Evolutionary conservation across 257 asterid species (phyloP).

Genomic region (Ilex aquifolium): DNA sequence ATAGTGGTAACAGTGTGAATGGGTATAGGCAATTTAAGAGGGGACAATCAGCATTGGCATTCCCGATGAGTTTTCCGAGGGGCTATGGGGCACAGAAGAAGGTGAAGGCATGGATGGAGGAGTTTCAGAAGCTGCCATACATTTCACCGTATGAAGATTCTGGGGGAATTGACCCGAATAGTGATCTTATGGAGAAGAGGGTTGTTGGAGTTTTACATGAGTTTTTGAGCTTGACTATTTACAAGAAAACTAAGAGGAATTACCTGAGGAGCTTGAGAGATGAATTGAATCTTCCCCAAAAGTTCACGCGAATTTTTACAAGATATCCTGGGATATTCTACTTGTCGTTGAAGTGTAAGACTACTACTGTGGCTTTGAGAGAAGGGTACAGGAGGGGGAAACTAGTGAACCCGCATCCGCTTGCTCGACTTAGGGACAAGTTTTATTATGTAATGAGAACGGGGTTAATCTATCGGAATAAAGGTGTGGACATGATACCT

Average conservation of each 20-base stretch:
- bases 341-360: constrained; percentile 83
- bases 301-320: constrained; percentile 78
- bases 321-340: constrained; percentile 94
- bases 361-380: constrained; percentile 78
- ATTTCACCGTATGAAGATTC: constrained; percentile 91
- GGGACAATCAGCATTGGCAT: constrained; percentile 73
- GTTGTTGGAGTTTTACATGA: constrained; percentile 92
- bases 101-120: constrained; percentile 97
- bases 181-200: constrained; percentile 96
- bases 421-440: constrained; percentile 68
- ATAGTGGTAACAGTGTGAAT: constrained; percentile 7
- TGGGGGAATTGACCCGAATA: constrained; percentile 63
- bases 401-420: constrained; percentile 60
- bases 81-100: constrained; percentile 90
- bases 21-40: constrained; percentile 62
- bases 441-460: constrained; percentile 83
- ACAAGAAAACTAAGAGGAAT: constrained; percentile 90
- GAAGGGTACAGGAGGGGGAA: constrained; percentile 79
- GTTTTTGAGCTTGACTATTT: constrained; percentile 58
- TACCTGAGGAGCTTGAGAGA: constrained; percentile 83
- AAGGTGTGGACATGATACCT: constrained; percentile 54
- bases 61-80: constrained; percentile 91
- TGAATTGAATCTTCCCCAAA: constrained; percentile 79
- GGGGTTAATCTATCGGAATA: constrained; percentile 64
- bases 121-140: constrained; percentile 87